Evolutionary conservation across 495 filamentous ascomycete species (phyloP), one percentile per base, ranked within the genome.

Genomic region (Penicillium waksmanii): DNA sequence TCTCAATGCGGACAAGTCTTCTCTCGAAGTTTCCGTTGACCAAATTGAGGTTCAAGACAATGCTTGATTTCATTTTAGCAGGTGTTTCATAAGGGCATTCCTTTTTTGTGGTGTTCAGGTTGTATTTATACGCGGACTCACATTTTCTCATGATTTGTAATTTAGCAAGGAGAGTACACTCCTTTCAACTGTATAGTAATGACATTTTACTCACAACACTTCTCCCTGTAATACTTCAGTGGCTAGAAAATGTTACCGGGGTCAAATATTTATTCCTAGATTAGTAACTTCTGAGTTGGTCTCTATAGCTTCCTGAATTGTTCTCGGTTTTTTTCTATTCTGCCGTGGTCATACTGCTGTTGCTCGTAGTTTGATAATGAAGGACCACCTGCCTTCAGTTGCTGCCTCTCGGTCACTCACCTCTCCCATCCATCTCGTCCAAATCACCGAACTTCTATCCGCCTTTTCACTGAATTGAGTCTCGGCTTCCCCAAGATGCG

Each of bases 1-100:
- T 36, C 79, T 96, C 38, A 88, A 83, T 52, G 66, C 66, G 11
- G 69, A 74, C 21, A 77, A 77, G 57, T 60, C 65, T 63, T 66
- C 66, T 10, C 64, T 79, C 47, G 61, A 72, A 51, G 69, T 80
- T 12, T 58, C 61, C 1, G 27, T 64, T 21, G 63, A 71, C 44
- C 64, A 53, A 6, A 34, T 36, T 34, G 57, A 59, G 49, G 31
- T 23, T 38, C 53, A 57, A 44, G 40, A 65, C 53, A 65, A 58
- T 0, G 43, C 53, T 61, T 63, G 34, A 68, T 43, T 18, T 44
- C n/a, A 23, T 18, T 44, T 17, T 36, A 17, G 47, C 8, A 34
- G 9, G 25, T 44, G 59, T 57, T 43, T 59, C 52, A 31, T 42
- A 15, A 33, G 51, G 25, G 27, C 33, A 47, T 57, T 38, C 9